phyloP scores from a whole-genome alignment of 371 early-diverging fungal species.

The Dinochytrium kinnereticum region DNA sequence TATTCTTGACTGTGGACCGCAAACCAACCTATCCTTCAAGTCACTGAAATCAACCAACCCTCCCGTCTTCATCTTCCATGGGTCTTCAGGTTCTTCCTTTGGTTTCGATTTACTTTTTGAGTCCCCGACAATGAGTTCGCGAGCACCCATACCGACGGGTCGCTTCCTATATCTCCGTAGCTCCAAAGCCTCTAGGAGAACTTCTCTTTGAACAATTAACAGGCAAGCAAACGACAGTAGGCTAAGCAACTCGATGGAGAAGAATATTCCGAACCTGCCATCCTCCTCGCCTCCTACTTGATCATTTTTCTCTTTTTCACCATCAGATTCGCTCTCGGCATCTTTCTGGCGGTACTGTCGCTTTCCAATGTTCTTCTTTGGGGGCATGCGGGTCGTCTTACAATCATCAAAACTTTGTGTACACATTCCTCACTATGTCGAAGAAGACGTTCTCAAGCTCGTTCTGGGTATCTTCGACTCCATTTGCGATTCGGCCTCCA shows the following conservation, averaged over 20 bases:
- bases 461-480: slow-evolving; percentile 37
- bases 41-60: slow-evolving; percentile 23
- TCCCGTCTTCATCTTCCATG: slow-evolving; percentile 24
- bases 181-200: not conserved
- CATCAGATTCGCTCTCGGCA: not conserved
- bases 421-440: not conserved
- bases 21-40: slow-evolving; percentile 17
- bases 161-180: not conserved
- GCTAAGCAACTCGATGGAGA: not conserved
- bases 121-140: slow-evolving; percentile 22
- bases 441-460: slow-evolving; percentile 34
- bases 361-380: not conserved
- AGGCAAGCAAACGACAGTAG: too few species aligned
- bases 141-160: not conserved
- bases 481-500: too few species aligned
- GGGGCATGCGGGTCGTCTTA: too few species aligned
- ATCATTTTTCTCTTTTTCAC: not conserved
- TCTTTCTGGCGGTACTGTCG: not conserved
- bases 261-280: not conserved
- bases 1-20: not conserved
- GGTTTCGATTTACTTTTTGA: not conserved
- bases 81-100: not conserved
- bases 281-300: not conserved
- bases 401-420: too few species aligned
- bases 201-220: not conserved